phyloP scores from a whole-genome alignment of 192 early-diverging fungal species.

The Helicostylum pulchrum region DNA sequence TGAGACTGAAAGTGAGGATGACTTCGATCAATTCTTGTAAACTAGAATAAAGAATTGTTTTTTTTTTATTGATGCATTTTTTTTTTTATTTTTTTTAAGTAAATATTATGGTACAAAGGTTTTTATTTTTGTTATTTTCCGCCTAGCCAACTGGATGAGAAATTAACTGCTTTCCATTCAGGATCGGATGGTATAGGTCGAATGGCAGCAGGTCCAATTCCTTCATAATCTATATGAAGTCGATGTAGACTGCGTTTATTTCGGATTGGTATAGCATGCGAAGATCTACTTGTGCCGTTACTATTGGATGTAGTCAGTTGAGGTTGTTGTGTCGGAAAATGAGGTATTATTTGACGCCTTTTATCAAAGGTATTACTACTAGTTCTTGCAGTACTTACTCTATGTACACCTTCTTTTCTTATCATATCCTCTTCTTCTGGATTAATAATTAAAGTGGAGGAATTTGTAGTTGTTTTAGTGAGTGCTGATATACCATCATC shows the following conservation, averaged over 20 bases:
- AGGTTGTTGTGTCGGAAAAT: not conserved
- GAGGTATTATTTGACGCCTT: not conserved
- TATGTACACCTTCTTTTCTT: not conserved
- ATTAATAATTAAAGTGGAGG: not conserved
- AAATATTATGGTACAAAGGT: too few relatives aligned
- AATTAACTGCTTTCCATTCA: constrained; percentile 16
- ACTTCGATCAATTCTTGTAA: not conserved
- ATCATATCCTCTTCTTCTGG: not conserved
- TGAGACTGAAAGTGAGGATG: constrained; percentile 28
- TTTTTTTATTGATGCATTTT: too few relatives aligned
- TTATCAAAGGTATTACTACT: not conserved
- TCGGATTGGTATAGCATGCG: not conserved
- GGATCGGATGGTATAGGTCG: not conserved
- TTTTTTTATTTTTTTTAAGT: too few relatives aligned
- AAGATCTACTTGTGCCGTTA: not conserved
- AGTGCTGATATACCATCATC: constrained; percentile 1
- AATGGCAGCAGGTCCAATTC: not conserved
- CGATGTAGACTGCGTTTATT: constrained; percentile 4
- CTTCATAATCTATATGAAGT: not conserved
- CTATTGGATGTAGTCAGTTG: not conserved
- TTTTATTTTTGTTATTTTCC: constrained; percentile 8
- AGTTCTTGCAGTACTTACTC: too few relatives aligned
- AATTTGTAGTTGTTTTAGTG: not conserved
- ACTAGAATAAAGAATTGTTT: too few relatives aligned
- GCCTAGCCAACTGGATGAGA: constrained; percentile 22